Evolutionary conservation across 108 stramenopile species (phyloP), one percentile per base, ranked within the genome.

Genomic region (Nannochloropsis salina): DNA sequence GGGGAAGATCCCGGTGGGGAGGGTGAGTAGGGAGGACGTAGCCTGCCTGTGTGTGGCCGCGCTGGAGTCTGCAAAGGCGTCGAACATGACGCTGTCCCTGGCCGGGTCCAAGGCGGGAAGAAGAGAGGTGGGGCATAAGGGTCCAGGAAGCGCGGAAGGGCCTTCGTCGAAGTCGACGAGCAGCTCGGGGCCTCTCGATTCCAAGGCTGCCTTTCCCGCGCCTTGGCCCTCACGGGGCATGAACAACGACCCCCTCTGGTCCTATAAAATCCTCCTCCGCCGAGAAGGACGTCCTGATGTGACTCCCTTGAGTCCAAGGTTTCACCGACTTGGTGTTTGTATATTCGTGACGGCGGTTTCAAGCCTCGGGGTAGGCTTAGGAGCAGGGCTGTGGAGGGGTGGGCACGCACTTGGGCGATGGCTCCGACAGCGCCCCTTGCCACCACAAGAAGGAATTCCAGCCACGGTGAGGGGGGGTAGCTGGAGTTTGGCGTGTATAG

Each of bases 191-290:
- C 31, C 31, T 31, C 31, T 31, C 31, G 15, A 15, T n/a, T 74
- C 61, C 61, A n/a, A 15, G 6, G 15, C 61, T 4, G 15, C 61
- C 61, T 74, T n/a, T n/a, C n/a, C 61, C 61, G 61, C n/a, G 20
- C n/a, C 61, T 74, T 1, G 20, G n/a, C 61, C 61, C n/a, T 74
- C 61, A 74, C 61, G 61, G 15, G n/a, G 61, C 61, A 74, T 74
- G 61, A 74, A 74, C 61, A n/a, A 74, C 61, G 61, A 74, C 61
- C 20, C 61, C 6, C 61, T 74, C 20, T 74, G 61, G 61, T n/a
- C 61, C 8, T 74, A 74, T 74, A 74, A 74, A n/a, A 74, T 74
- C 61, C 61, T 74, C 61, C n/a, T 74, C 61, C 61, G 61, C 61
- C 61, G 61, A 4, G 61, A 74, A 74, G 61, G 61, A n/a, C 61